Conservation (phyloP, 495 filamentous ascomycete genomes). For the Aspergillus conjunctus region DNA sequence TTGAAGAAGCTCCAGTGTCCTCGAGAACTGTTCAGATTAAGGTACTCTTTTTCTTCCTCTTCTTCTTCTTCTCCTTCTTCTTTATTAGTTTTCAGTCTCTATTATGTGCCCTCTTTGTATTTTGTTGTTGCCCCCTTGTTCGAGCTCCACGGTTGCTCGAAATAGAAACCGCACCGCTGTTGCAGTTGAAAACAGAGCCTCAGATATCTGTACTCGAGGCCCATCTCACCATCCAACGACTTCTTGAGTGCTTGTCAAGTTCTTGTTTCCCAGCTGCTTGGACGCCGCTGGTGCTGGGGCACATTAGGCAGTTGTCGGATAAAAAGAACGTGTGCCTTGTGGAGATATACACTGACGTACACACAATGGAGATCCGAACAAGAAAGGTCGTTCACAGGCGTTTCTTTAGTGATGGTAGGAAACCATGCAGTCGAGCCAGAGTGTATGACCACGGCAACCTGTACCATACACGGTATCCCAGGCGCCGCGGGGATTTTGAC, state of each 20-base stretch:
- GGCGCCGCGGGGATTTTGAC: constrained; percentile 2
- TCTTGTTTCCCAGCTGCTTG: neutral
- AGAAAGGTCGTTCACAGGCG: constrained; percentile 23
- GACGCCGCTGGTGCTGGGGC: neutral
- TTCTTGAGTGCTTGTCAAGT: constrained; percentile 1
- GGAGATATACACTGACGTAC: constrained; percentile 17
- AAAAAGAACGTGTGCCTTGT: constrained; percentile 20
- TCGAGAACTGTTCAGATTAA: constrained; percentile 11
- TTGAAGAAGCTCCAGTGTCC: constrained; percentile 12
- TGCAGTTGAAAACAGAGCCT: neutral
- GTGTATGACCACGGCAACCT: constrained; percentile 19
- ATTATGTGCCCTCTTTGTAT: constrained; percentile 14
- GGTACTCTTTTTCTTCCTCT: constrained; percentile 20
- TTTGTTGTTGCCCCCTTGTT: constrained; percentile 21
- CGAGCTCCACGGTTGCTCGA: constrained; percentile 5
- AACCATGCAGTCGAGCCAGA: constrained; percentile 13
- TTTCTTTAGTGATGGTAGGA: constrained; percentile 16
- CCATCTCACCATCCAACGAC: constrained; percentile 1
- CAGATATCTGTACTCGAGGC: constrained; percentile 16
- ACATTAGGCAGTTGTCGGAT: neutral
- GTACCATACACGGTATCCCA: constrained; percentile 17
- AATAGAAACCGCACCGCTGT: neutral
- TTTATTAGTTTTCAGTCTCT: neutral
- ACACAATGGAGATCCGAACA: constrained; percentile 26
- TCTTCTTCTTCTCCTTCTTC: constrained; percentile 16